Evolutionary conservation across 768 basidiomycete species (phyloP).

Genomic region (Leccinum subgranulosum): DNA sequence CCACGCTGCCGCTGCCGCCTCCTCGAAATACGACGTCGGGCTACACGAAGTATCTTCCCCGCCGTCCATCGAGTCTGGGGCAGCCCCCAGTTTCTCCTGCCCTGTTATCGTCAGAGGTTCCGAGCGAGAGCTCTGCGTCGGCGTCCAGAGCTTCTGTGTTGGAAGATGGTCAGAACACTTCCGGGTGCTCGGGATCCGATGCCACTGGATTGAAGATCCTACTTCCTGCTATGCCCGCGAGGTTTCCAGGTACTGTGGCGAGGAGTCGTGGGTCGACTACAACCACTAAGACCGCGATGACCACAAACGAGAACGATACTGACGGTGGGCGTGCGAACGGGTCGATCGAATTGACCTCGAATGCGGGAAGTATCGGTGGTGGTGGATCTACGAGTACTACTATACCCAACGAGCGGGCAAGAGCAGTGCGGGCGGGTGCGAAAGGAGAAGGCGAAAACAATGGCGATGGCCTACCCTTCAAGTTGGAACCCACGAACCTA

Average conservation of each 20-base stretch:
- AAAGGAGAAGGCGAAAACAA: neutral
- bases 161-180: neutral
- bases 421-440: neutral
- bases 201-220: neutral
- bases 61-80: constrained; percentile 14
- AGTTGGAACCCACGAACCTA: too few relatives aligned
- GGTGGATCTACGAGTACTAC: neutral
- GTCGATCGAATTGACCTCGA: neutral
- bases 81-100: neutral
- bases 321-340: neutral
- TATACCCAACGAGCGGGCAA: neutral
- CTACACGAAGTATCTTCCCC: constrained; percentile 1
- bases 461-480: neutral
- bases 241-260: neutral
- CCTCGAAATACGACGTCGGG: neutral
- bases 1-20: neutral
- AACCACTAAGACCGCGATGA: neutral
- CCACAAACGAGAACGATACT: neutral
- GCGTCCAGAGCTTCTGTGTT: neutral
- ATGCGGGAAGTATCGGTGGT: neutral
- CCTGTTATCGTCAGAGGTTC: neutral
- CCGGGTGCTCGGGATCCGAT: neutral
- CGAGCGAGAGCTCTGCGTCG: neutral
- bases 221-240: neutral
- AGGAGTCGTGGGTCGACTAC: neutral